Conservation (phyloP, 176 grass and related monocot genomes). For the Eragrostis nindensis region DNA sequence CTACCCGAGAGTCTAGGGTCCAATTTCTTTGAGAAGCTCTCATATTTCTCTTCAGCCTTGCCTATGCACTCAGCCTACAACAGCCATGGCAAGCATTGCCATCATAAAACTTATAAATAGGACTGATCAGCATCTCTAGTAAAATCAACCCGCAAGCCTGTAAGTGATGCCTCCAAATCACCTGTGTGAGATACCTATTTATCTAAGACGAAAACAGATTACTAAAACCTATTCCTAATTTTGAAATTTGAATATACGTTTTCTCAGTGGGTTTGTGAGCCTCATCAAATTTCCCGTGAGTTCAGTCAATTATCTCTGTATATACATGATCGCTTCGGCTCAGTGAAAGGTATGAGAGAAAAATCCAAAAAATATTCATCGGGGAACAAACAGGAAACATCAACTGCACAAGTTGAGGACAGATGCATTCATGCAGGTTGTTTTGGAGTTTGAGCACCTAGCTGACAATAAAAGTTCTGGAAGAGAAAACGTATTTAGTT, state of each 20-base stretch:
- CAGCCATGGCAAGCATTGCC: constrained; percentile 17
- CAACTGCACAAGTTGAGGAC: not conserved
- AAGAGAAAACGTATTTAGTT: not conserved
- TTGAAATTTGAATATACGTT: no score
- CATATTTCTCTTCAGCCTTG: constrained; percentile 80
- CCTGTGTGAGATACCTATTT: constrained; percentile 24
- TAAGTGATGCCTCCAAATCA: not conserved
- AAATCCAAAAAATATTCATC: not conserved
- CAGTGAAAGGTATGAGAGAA: not conserved
- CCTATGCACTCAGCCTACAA: constrained; percentile 80
- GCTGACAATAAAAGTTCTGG: not conserved
- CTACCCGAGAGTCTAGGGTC: constrained; percentile 58
- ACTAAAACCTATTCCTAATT: not conserved
- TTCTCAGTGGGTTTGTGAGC: not conserved
- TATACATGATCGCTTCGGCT: not conserved
- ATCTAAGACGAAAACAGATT: constrained; percentile 2
- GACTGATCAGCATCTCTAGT: constrained; percentile 14
- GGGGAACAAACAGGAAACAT: not conserved
- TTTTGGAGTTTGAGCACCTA: not conserved
- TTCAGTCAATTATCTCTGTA: not conserved
- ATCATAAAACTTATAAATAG: constrained; percentile 11
- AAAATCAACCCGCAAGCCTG: not conserved
- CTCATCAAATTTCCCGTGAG: not conserved
- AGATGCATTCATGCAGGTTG: not conserved
- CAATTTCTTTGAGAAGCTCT: constrained; percentile 64